These are phyloP conservation scores for Synchytrium microbalum DNA, from an alignment of 371 early-diverging fungal species.

Conservation along the genomic window DNA sequence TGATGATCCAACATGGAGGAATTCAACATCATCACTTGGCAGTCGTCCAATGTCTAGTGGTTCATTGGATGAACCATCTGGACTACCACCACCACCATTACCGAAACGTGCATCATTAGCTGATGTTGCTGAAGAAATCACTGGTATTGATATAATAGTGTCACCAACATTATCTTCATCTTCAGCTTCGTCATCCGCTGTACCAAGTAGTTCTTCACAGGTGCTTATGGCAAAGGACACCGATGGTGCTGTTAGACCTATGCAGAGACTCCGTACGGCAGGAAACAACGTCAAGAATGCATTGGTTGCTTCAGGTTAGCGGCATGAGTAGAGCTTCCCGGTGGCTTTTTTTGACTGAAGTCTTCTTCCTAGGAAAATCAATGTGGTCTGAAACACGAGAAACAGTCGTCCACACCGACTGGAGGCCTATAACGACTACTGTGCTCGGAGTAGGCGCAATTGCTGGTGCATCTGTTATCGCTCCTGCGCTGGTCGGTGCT, in stretches of 20 bases:
- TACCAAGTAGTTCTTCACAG: neutral
- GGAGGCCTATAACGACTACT: neutral
- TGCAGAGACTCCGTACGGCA: neutral
- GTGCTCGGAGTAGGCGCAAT: neutral
- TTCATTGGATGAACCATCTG: neutral
- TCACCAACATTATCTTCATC: neutral
- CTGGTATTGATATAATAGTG: neutral
- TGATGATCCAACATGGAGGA: neutral
- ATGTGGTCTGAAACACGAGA: neutral
- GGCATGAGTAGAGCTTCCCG: neutral
- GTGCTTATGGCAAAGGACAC: neutral
- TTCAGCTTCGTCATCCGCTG: constrained; percentile 8
- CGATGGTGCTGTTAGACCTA: neutral
- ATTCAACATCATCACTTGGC: neutral
- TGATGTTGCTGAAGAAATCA: neutral
- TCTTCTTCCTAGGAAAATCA: neutral
- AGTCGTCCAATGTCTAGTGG: neutral
- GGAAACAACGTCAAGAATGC: neutral
- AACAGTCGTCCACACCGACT: neutral
- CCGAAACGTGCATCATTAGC: neutral
- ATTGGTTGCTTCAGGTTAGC: neutral
- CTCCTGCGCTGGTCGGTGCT: constrained; percentile 23
- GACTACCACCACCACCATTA: neutral
- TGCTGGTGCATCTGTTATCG: constrained; percentile 27
- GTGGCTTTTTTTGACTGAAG: neutral